phyloP scores from a whole-genome alignment of 2,329 filamentous ascomycete genomes.

The Epichloe sp. region DNA sequence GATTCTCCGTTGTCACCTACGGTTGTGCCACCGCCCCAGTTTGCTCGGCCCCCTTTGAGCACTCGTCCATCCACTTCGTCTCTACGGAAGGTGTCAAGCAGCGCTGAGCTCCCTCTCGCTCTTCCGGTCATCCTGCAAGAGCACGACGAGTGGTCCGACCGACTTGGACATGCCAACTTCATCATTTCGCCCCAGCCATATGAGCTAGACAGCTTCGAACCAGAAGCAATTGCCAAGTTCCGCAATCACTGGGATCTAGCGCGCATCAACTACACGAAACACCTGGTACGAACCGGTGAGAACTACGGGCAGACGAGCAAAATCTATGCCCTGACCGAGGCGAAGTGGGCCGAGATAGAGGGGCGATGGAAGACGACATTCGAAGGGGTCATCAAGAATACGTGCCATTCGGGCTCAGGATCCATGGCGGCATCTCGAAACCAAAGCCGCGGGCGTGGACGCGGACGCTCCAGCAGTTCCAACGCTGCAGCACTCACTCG shows the following conservation, averaged over 20 bases:
- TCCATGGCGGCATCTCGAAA: conserved; percentile 20
- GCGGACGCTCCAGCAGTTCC: conserved; percentile 27
- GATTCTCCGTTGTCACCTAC: conserved; percentile 5
- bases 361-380: conserved; percentile 59
- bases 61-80: conserved; percentile 67
- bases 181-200: conserved; percentile 77
- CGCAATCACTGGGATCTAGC: conserved; percentile 73
- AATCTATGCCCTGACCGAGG: conserved; percentile 71
- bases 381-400: conserved; percentile 46
- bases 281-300: conserved; percentile 75
- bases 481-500: conserved; percentile 24
- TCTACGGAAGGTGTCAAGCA: conserved; percentile 50
- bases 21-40: conserved; percentile 33
- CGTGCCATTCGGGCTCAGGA: conserved; percentile 18
- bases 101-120: conserved; percentile 39
- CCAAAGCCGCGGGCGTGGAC: conserved; percentile 26
- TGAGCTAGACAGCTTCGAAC: conserved; percentile 46
- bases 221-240: conserved; percentile 46
- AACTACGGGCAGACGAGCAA: conserved; percentile 86
- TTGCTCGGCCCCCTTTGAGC: conserved; percentile 51
- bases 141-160: conserved; percentile 70
- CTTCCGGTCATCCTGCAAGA: conserved; percentile 55
- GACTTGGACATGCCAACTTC: conserved; percentile 87
- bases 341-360: conserved; percentile 80
- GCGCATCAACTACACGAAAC: conserved; percentile 76